These are phyloP conservation scores for Candida sp. DNA, from an alignment of 1,139 yeast genomes.

Conservation along the genomic window DNA sequence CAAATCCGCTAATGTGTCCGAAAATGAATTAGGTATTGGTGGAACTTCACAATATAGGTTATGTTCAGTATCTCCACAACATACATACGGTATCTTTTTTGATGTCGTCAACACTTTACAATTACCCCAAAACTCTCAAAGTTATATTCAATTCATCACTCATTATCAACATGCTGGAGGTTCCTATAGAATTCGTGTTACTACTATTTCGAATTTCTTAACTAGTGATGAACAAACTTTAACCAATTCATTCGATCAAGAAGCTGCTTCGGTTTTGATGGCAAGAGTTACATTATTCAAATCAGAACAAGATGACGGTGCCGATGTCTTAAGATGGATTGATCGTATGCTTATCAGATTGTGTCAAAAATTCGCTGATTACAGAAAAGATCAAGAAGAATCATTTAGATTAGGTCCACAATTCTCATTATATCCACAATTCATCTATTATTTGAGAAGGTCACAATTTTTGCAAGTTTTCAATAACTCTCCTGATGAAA, in stretches of 20 bases:
- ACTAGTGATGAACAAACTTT: constrained; percentile 47
- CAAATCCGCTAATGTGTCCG: constrained; percentile 73
- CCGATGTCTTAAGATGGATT: constrained; percentile 51
- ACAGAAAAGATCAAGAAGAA: constrained; percentile 46
- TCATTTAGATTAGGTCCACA: constrained; percentile 46
- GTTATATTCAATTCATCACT: constrained; percentile 68
- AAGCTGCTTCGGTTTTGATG: constrained; percentile 97
- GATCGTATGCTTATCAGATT: constrained; percentile 50
- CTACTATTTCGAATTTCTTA: constrained; percentile 74
- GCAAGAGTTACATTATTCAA: constrained; percentile 91
- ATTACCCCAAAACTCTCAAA: constrained; percentile 48
- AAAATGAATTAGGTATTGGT: constrained; percentile 91
- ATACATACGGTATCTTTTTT: constrained; percentile 83
- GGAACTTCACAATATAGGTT: constrained; percentile 87
- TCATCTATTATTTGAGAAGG: constrained; percentile 93
- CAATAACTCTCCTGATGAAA: constrained; percentile 98
- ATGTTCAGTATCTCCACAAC: constrained; percentile 80
- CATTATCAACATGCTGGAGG: constrained; percentile 81
- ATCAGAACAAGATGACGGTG: constrained; percentile 67
- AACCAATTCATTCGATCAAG: constrained; percentile 88
- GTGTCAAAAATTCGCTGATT: constrained; percentile 51
- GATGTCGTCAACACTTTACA: constrained; percentile 66
- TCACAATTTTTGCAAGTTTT: constrained; percentile 96
- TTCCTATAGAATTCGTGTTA: constrained; percentile 83
- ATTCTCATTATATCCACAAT: constrained; percentile 75